phyloP scores from a whole-genome alignment of 495 filamentous ascomycete species.

The Penicillium pancosmium region DNA sequence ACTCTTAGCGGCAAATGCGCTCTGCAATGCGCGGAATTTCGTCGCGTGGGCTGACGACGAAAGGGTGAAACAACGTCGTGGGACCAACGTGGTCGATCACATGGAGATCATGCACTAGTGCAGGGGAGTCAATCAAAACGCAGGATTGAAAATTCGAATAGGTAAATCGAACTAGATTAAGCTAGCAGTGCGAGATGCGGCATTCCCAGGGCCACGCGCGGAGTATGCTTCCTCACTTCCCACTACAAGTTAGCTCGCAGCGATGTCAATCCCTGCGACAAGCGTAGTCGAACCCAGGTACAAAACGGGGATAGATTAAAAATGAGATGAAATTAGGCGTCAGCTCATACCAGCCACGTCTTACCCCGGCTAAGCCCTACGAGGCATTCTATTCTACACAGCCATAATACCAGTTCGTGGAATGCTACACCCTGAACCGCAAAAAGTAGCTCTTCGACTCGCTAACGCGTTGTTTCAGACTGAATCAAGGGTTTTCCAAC shows the following conservation, averaged over 20 bases:
- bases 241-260: not conserved
- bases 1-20: conserved; percentile 23
- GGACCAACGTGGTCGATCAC: conserved; percentile 43
- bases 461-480: conserved; percentile 20
- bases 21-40: conserved; percentile 17
- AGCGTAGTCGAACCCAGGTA: conserved; percentile 9
- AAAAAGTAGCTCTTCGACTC: conserved; percentile 14
- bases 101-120: conserved; percentile 30
- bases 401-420: conserved; percentile 15
- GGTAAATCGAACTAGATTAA: not conserved
- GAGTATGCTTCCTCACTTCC: conserved; percentile 19
- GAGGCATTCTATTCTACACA: conserved; percentile 17
- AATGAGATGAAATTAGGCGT: not conserved
- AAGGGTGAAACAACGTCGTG: conserved; percentile 34
- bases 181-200: conserved; percentile 1
- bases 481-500: conserved; percentile 11
- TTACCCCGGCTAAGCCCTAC: conserved; percentile 14
- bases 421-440: conserved; percentile 19
- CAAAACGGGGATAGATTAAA: not conserved
- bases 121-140: conserved; percentile 11
- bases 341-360: conserved; percentile 26
- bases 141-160: not conserved
- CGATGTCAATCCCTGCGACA: not conserved
- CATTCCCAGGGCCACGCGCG: conserved; percentile 25
- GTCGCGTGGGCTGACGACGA: conserved; percentile 26